These are phyloP conservation scores for Aspergillus cavernicola DNA, from an alignment of 495 filamentous ascomycete species.

Conservation along the genomic window DNA sequence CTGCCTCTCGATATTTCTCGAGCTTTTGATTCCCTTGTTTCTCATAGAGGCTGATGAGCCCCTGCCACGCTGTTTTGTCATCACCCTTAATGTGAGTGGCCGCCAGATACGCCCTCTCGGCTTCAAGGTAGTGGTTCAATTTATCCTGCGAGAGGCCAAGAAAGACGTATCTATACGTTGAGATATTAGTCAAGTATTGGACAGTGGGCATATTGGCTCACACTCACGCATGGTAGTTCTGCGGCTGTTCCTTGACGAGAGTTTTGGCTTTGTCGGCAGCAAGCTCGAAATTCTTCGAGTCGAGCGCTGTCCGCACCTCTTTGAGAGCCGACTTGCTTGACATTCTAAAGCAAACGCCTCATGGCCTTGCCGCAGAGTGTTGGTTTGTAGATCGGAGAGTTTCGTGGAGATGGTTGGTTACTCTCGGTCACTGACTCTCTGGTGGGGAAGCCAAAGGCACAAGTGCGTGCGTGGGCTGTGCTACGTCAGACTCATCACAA, in stretches of 20 bases:
- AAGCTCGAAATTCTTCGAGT: slow-evolving; percentile 73
- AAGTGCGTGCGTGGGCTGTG: slow-evolving; percentile 1
- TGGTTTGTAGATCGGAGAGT: not conserved
- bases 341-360: slow-evolving; percentile 33
- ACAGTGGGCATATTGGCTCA: too few species aligned
- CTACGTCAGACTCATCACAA: slow-evolving; percentile 22
- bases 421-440: slow-evolving; percentile 7
- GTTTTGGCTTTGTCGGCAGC: slow-evolving; percentile 64
- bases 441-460: slow-evolving; percentile 20
- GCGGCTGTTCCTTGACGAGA: slow-evolving; percentile 65
- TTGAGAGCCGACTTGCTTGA: slow-evolving; percentile 78
- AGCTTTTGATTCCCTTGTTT: slow-evolving; percentile 65
- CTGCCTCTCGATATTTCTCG: slow-evolving; percentile 68
- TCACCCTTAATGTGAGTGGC: slow-evolving; percentile 62
- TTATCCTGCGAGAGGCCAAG: slow-evolving; percentile 78
- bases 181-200: slow-evolving; percentile 8
- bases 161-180: slow-evolving; percentile 62
- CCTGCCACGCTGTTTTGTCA: slow-evolving; percentile 80
- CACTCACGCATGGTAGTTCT: slow-evolving; percentile 79
- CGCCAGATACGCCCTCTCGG: slow-evolving; percentile 70
- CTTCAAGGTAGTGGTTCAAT: slow-evolving; percentile 61
- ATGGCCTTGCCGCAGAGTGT: slow-evolving; percentile 15
- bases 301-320: slow-evolving; percentile 73
- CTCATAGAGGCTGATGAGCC: slow-evolving; percentile 82
- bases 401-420: slow-evolving; percentile 12